These are phyloP conservation scores for Leccinum variicolor DNA, from an alignment of 768 basidiomycete species.

Conservation along the genomic window DNA sequence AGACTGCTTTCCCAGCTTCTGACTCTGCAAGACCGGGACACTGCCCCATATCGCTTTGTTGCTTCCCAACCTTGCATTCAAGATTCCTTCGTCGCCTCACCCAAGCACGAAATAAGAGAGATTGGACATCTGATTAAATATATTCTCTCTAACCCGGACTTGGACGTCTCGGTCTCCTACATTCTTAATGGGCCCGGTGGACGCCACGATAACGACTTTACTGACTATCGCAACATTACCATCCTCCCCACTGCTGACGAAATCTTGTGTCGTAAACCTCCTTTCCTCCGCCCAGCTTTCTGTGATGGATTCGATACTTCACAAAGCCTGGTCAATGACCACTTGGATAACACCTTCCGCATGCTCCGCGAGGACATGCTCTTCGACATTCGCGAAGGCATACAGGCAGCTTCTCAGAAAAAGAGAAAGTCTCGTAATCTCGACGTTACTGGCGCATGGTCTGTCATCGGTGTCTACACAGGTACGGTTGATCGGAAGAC, in stretches of 20 bases:
- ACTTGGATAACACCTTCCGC: constrained; percentile 65
- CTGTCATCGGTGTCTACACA: constrained; percentile 36
- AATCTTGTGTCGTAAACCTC: constrained; percentile 38
- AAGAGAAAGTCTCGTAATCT: constrained; percentile 37
- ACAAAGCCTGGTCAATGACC: constrained; percentile 35
- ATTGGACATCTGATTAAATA: constrained; percentile 41
- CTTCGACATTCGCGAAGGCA: constrained; percentile 51
- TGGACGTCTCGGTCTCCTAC: constrained; percentile 10
- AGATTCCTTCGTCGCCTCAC: constrained; percentile 22
- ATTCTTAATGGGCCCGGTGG: constrained; percentile 46
- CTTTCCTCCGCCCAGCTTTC: constrained; percentile 48
- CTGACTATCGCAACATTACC: constrained; percentile 52
- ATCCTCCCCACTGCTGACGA: constrained; percentile 65
- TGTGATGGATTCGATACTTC: constrained; percentile 14
- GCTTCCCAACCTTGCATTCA: constrained; percentile 31
- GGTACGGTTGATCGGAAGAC: constrained; percentile 17
- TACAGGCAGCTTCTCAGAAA: constrained; percentile 38
- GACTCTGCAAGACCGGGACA: constrained; percentile 31
- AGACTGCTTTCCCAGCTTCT: constrained; percentile 48
- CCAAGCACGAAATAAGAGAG: constrained; percentile 25
- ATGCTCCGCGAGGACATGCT: constrained; percentile 64
- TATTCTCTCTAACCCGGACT: constrained; percentile 25
- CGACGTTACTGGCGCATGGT: constrained; percentile 31
- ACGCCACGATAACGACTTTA: constrained; percentile 66
- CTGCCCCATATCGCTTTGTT: constrained; percentile 36